Base-by-base conservation (phyloP, 2,329 filamentous ascomycete species). In the Venturia carpophila region DNA sequence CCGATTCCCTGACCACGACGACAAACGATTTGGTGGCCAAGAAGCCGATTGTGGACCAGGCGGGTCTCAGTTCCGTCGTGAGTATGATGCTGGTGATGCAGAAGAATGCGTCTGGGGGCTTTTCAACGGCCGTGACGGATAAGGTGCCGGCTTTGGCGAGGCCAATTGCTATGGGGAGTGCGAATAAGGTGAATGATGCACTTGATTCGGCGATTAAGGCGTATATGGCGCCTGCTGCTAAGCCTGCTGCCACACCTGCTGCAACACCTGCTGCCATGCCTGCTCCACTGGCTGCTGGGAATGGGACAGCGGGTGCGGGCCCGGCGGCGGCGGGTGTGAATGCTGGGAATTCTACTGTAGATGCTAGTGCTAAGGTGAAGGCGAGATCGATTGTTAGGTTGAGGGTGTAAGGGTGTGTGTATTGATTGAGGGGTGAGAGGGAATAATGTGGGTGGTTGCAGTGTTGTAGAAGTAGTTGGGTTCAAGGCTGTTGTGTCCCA, bases 31-130 rank as follows among this genome's bases (percentile, higher is more conserved):
- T 58, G 52, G 52, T 58, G 1, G 10, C 2, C 1, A 58, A 58
- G 52, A 58, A 58, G n/a, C 52, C 52, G 52, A n/a, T 58, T n/a
- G 52, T 58, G 15, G 52, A 58, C 37, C 52, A 58, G 30, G 52
- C 52, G 2, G 52, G 52, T 3, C 19, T 58, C 3, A 58, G 15
- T 34, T 9, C 15, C 37, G 52, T 58, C 13, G 52, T 58, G 7
- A 15, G 52, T 1, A 34, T 34, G 52, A 58, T 58, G 52, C 27
- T 58, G 52, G 37, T 58, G 30, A 58, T 58, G 52, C 52, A 58
- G 52, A 58, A 37, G 52, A n/a, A 24, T 58, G 52, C 52, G 27
- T 15, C 7, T 34, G 24, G 17, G n/a, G 52, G 52, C 24, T 34
- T 58, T n/a, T 21, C 15, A 5, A 15, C 13, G 27, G 52, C 52